Evolutionary conservation across 441 rosid species (phyloP), one percentile per base, ranked within the genome.

Genomic region (Gossypium trilobum): DNA sequence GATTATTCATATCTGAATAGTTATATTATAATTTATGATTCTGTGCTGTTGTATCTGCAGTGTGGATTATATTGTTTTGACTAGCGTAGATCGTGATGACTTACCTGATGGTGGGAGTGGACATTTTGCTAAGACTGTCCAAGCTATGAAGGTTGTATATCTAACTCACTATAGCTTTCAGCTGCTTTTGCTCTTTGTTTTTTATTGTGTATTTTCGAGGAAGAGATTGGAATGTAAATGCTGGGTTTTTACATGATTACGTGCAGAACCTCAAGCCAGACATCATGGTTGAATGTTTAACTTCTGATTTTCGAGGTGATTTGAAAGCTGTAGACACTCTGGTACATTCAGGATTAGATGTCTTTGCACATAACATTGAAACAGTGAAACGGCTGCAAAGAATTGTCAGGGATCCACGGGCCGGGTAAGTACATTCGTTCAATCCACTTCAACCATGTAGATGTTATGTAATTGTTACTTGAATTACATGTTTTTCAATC

Each of bases 61-160:
- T 77, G 99, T 95, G 84, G 99, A 95, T 72, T 95, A 92, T 74
- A 92, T 95, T 74, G 99, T 95, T 72, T 74, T 95, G 10, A 95
- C 99, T 6, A 95, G 99, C 63, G 99, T 95, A 17, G 99, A 95
- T 78, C 96, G 99, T 74, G 97, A 95, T 58, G 99, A 95, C 87
- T 72, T 95, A 59, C 97, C 95, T 72, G 98, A 95, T 83, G 98
- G 99, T n/a, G 98, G 99, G 75, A 95, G 99, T 78, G 93, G 90
- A 58, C 99, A 95, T 86, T 95, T 92, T 92, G 92, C 93, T 19
- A 82, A 76, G 87, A 95, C 99, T 70, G 99, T 92, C 31, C 76
- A 83, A 78, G 96, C 93, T 42, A 88, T 91, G 88, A 95, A 95
- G 94, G 99, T 95, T 55, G 75, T 75, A 57, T 73, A 20, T 17